phyloP scores from a whole-genome alignment of 129 eudicot genomes.

The Daucus carota region DNA sequence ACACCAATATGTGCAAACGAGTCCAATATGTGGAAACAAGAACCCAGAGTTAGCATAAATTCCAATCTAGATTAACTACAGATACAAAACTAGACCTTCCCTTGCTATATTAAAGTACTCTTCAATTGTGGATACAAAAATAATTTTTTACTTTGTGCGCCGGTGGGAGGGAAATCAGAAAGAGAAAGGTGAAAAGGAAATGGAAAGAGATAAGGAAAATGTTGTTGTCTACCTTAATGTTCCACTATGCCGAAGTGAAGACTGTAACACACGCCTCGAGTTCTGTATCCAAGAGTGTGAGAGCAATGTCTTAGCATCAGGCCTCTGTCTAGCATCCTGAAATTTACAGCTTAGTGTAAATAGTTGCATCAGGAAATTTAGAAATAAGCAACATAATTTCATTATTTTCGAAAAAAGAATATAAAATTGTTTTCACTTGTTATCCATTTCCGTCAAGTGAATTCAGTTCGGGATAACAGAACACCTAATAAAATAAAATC shows the following conservation, averaged over 20 bases:
- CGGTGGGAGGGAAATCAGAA: not conserved
- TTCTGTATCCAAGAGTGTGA: slow-evolving; percentile 97
- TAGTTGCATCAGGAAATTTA: slow-evolving; percentile 10
- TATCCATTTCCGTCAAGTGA: not conserved
- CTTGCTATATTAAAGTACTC: not conserved
- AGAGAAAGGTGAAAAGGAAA: not conserved
- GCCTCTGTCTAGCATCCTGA: slow-evolving; percentile 98
- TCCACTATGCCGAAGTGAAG: slow-evolving; percentile 80
- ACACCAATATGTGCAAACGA: not conserved
- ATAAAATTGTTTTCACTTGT: not conserved
- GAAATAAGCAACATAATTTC: not conserved
- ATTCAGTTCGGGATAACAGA: not conserved
- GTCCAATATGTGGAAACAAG: not conserved
- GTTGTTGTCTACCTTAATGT: slow-evolving; percentile 47
- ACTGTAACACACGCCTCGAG: slow-evolving; percentile 84
- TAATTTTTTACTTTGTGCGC: not conserved
- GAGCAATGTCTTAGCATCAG: slow-evolving; percentile 97
- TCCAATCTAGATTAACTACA: not conserved
- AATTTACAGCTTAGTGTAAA: slow-evolving; percentile 22
- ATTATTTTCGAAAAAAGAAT: not conserved
- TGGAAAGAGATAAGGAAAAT: not conserved
- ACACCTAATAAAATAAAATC: not conserved
- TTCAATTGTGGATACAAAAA: not conserved
- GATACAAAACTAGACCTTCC: too few species aligned
- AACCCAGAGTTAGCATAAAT: not conserved